Evolutionary conservation across 192 early-diverging fungal species (phyloP).

Genomic region (Rhizoclosmatium globosum): DNA sequence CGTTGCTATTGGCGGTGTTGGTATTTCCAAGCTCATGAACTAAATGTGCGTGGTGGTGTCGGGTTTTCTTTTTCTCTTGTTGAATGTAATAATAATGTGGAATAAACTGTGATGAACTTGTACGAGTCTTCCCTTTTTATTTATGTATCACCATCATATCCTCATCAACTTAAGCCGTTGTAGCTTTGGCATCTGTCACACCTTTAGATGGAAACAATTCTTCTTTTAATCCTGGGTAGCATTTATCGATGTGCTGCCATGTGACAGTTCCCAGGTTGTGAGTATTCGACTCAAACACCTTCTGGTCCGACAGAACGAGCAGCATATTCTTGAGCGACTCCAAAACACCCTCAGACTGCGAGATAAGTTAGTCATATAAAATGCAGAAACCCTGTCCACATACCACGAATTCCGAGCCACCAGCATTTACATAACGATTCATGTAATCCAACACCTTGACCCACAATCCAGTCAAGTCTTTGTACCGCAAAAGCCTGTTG

Average conservation of each 20-base stretch:
- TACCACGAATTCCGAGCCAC: constrained; percentile 61
- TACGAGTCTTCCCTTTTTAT: not conserved
- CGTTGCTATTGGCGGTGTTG: constrained; percentile 30
- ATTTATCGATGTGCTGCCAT: constrained; percentile 69
- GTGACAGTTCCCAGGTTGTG: constrained; percentile 76
- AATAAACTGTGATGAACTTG: not conserved
- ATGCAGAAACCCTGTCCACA: not conserved
- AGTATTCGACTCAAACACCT: constrained; percentile 57
- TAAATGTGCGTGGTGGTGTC: not conserved
- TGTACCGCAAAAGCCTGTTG: constrained; percentile 59
- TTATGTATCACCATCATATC: not conserved
- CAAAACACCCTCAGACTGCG: constrained; percentile 73
- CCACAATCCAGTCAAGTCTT: constrained; percentile 70
- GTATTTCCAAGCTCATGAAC: not conserved
- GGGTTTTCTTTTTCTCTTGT: not conserved
- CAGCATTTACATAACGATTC: constrained; percentile 67
- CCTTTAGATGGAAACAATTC: constrained; percentile 60
- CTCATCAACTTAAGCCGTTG: not conserved
- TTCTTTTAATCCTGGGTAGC: constrained; percentile 70
- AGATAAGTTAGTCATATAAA: constrained; percentile 19
- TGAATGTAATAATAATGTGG: not conserved
- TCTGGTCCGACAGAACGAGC: constrained; percentile 80
- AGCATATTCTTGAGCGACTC: constrained; percentile 87
- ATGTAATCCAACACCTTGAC: constrained; percentile 71
- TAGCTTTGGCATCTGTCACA: not conserved